A percentile compares a stretch with the other conserved stretches of the same genome.
phyloP scores from a whole-genome alignment of 371 early-diverging fungal species.

The Mucor velutinosus region DNA sequence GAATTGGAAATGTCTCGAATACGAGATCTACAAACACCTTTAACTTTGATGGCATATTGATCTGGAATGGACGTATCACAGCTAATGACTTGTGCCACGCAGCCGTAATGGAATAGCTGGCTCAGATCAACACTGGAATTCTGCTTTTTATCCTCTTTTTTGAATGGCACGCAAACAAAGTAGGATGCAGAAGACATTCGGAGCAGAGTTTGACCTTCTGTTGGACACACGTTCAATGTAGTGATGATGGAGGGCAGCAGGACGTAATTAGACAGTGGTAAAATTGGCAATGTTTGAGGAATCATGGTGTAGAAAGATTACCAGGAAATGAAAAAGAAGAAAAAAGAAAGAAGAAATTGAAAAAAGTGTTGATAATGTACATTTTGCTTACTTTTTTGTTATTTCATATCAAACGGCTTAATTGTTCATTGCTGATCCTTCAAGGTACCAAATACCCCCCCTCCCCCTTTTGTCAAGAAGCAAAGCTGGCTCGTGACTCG shows the following conservation, averaged over 20 bases:
- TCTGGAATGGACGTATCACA: constrained; percentile 29
- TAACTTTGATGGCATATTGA: constrained; percentile 19
- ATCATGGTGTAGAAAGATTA: not conserved
- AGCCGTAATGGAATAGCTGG: constrained; percentile 26
- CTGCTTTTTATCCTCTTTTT: not conserved
- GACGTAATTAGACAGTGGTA: constrained; percentile 32
- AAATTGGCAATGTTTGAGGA: constrained; percentile 20
- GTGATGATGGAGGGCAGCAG: constrained; percentile 36
- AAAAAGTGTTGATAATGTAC: not conserved
- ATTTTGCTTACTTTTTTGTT: constrained; percentile 5
- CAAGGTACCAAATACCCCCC: not conserved
- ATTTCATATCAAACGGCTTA: not conserved
- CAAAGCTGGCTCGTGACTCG: not conserved
- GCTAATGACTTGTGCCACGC: constrained; percentile 32
- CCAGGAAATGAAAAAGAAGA: not conserved
- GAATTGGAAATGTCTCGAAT: constrained; percentile 25
- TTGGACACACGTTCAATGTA: constrained; percentile 10
- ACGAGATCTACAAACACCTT: constrained; percentile 40
- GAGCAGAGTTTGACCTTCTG: constrained; percentile 19
- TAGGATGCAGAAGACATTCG: not conserved
- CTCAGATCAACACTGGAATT: constrained; percentile 6
- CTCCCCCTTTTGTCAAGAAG: not conserved
- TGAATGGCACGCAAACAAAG: constrained; percentile 34
- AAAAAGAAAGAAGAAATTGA: not conserved
- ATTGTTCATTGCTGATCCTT: not conserved